phyloP scores from a whole-genome alignment of 495 filamentous ascomycete species.

The Penicillium atrosanguineum region DNA sequence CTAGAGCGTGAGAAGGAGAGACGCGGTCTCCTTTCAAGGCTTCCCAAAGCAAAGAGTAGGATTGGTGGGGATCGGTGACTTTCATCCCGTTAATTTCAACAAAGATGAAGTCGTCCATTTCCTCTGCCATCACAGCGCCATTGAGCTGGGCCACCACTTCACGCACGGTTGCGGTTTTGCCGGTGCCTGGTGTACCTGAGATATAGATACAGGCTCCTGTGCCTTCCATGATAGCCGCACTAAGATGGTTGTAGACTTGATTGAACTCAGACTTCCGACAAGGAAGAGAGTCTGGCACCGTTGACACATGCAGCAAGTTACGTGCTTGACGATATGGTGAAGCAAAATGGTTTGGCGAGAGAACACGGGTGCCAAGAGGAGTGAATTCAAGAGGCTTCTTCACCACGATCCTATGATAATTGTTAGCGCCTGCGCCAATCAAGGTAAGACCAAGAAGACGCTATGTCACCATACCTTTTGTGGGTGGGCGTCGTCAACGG shows the following conservation, averaged over 20 bases:
- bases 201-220: conserved; percentile 97
- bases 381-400: conserved; percentile 96
- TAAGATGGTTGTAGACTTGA: conserved; percentile 88
- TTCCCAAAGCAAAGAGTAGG: conserved; percentile 95
- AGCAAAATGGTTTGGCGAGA: conserved; percentile 74
- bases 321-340: conserved; percentile 90
- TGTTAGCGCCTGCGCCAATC: neutral
- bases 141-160: conserved; percentile 92
- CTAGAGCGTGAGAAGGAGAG: conserved; percentile 84
- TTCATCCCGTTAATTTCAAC: conserved; percentile 99
- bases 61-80: conserved; percentile 95
- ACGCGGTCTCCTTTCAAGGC: conserved; percentile 91
- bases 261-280: conserved; percentile 91
- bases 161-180: conserved; percentile 96
- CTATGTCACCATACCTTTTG: conserved; percentile 48
- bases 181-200: conserved; percentile 97
- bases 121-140: conserved; percentile 77
- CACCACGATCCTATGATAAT: conserved; percentile 58
- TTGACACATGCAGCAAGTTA: conserved; percentile 84
- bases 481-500: conserved; percentile 66
- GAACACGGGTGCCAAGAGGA: conserved; percentile 79
- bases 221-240: conserved; percentile 90
- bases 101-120: conserved; percentile 98
- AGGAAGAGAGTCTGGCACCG: conserved; percentile 83
- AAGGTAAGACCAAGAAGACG: neutral